Percentiles rank a stretch among this genome's conserved stretches.
phyloP scores from a whole-genome alignment of 73 alveolate genomes.

The Loxodes magnus region DNA sequence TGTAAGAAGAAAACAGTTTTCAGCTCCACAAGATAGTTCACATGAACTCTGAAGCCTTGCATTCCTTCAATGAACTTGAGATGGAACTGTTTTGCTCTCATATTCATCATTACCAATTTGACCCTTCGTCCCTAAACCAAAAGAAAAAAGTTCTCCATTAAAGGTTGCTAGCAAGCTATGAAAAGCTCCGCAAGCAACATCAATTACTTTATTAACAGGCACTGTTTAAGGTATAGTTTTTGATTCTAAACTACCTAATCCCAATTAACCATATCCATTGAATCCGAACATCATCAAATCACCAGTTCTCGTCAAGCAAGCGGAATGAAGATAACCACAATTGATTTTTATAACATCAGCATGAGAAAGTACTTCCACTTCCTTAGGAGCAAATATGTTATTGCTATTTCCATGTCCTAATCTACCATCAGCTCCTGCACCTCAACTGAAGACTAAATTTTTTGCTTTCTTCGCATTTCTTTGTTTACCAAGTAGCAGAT shows the following conservation, averaged over 20 bases:
- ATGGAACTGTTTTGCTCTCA: conserved; percentile 9
- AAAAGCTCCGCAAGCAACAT: conserved; percentile 15
- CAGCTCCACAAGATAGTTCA: no score
- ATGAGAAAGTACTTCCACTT: conserved; percentile 30
- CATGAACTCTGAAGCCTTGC: no score
- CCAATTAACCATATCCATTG: conserved; percentile 60
- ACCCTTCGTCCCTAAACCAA: not conserved
- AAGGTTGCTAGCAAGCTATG: conserved; percentile 1
- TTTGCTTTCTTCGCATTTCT: no score
- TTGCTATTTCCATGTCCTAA: conserved; percentile 77
- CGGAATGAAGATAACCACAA: conserved; percentile 56
- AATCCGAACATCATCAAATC: conserved; percentile 67
- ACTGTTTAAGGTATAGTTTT: not conserved
- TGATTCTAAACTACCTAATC: conserved; percentile 5
- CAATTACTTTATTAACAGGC: not conserved
- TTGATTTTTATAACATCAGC: conserved; percentile 25
- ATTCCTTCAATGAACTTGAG: no score
- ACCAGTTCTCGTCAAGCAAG: conserved; percentile 48
- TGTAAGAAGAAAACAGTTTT: no score
- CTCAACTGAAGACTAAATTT: conserved; percentile 82
- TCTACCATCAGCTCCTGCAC: conserved; percentile 84
- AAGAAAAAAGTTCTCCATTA: conserved; percentile 2
- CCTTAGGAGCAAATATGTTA: conserved; percentile 42
- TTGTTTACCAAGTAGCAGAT: conserved; percentile 20
- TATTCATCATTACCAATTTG: conserved; percentile 70